Evolutionary conservation across 768 basidiomycete species (phyloP), one percentile per base, ranked within the genome.

Genomic region (Auriscalpium orientale): DNA sequence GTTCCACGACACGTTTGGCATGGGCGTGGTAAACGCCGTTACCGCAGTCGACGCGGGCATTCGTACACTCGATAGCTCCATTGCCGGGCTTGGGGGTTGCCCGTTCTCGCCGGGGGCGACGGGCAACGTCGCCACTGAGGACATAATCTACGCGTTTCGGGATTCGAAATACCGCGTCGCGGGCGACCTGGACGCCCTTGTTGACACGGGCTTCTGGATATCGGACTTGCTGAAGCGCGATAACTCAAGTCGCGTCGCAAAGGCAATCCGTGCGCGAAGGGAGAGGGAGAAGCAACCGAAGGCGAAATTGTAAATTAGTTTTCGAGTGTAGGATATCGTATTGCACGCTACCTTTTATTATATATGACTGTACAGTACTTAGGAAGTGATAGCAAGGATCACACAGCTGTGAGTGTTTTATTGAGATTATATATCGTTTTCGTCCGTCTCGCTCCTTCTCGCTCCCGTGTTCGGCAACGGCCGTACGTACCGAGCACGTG

Each of bases 71-170:
- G 95, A 89, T 65, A 76, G 89, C 2, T 85, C 88, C 1, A 83
- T 97, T 16, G 92, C 87, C 16, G 94, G 95, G 0, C 82, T 98
- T 1, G 95, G 95, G 3, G 93, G 95, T 16, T 98, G 95, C 65
- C 95, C 95, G 3, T 98, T 91, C 70, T 93, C 95, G 1, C 95
- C 95, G 2, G 94, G 94, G 6, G 94, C 95, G 13, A 94, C 92
- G 0, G 95, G 95, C 15, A 97, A 97, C 62, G 90, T 97, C 16
- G 86, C 92, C 0, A 98, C 95, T 0, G 95, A 98, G 63, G 90
- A 95, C 62, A 82, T 95, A 1, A 75, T 95, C 9, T 93, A 97
- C 59, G 87, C 89, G 0, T 77, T 98, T 8, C 79, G 76, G 62
- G 83, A 72, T 51, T 85, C 84, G 7, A 72, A 72, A 47, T 83